Conservation (phyloP, 306 rosid species). For the Vicia villosa region DNA sequence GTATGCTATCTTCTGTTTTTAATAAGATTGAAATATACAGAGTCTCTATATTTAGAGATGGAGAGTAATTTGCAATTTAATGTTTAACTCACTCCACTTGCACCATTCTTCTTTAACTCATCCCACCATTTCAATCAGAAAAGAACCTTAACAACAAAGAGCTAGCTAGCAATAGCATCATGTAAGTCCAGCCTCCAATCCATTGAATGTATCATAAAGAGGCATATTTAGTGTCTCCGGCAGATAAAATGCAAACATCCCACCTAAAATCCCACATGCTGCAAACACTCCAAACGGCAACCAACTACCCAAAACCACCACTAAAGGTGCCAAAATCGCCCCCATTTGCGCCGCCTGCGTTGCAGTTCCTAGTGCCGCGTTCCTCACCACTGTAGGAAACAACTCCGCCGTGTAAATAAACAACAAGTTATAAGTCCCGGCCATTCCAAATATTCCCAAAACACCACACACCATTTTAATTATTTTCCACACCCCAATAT, state of each 20-base stretch:
- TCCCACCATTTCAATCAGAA: not conserved
- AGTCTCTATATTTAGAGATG: too few relatives aligned
- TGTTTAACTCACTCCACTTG: not conserved
- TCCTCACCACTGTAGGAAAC: constrained; percentile 91
- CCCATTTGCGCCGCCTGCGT: constrained; percentile 88
- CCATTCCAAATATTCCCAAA: constrained; percentile 89
- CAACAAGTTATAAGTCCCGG: constrained; percentile 79
- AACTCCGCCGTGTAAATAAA: constrained; percentile 81
- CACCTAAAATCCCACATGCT: constrained; percentile 64
- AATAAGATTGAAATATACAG: too few relatives aligned
- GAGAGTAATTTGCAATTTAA: too few relatives aligned
- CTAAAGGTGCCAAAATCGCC: constrained; percentile 80
- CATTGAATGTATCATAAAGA: constrained; percentile 74
- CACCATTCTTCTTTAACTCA: not conserved
- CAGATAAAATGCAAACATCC: constrained; percentile 66
- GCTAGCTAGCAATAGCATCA: not conserved
- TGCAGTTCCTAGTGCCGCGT: constrained; percentile 70
- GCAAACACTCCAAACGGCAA: constrained; percentile 74
- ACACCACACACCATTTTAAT: constrained; percentile 69
- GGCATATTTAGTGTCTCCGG: constrained; percentile 89
- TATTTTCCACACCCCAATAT: constrained; percentile 53
- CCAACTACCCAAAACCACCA: constrained; percentile 78
- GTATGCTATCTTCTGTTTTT: too few relatives aligned
- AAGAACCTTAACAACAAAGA: not conserved
- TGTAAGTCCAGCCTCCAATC: constrained; percentile 48